Evolutionary conservation across 2,329 filamentous ascomycete genomes (phyloP).

Genomic region (Monosporascus sp.): DNA sequence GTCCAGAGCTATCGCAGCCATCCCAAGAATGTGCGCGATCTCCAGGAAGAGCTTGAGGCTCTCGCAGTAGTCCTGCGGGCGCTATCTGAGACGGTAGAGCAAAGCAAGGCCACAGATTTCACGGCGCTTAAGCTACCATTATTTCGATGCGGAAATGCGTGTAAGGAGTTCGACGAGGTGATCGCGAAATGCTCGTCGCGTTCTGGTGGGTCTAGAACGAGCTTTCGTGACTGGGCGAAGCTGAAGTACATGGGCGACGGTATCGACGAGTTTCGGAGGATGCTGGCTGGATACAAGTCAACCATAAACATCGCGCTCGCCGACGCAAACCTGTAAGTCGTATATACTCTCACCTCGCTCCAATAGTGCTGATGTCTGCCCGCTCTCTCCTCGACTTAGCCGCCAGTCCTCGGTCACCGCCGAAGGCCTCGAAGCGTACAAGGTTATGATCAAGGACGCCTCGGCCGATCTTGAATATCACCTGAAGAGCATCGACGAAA

Average conservation of each 20-base stretch:
- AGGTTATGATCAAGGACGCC: constrained; percentile 26
- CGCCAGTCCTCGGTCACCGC: constrained; percentile 27
- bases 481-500: constrained; percentile 6
- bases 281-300: constrained; percentile 36
- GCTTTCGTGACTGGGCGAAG: constrained; percentile 40
- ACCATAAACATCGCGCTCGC: constrained; percentile 36
- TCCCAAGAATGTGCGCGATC: constrained; percentile 33
- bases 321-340: constrained; percentile 34
- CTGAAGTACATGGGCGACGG: constrained; percentile 39
- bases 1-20: constrained; percentile 33
- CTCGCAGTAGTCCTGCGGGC: not conserved
- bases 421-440: constrained; percentile 26
- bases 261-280: constrained; percentile 34
- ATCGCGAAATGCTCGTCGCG: constrained; percentile 29
- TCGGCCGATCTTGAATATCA: constrained; percentile 7
- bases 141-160: constrained; percentile 35
- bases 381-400: constrained; percentile 16
- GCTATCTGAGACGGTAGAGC: too few relatives aligned
- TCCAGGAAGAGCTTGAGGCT: constrained; percentile 33
- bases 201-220: constrained; percentile 29
- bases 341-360: constrained; percentile 2
- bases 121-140: constrained; percentile 30
- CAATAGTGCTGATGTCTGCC: constrained; percentile 4
- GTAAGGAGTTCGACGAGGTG: constrained; percentile 34
- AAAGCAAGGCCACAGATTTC: too few relatives aligned